Conservation (phyloP, 1,284 basidiomycete genomes). For the Athelia psychrophila region DNA sequence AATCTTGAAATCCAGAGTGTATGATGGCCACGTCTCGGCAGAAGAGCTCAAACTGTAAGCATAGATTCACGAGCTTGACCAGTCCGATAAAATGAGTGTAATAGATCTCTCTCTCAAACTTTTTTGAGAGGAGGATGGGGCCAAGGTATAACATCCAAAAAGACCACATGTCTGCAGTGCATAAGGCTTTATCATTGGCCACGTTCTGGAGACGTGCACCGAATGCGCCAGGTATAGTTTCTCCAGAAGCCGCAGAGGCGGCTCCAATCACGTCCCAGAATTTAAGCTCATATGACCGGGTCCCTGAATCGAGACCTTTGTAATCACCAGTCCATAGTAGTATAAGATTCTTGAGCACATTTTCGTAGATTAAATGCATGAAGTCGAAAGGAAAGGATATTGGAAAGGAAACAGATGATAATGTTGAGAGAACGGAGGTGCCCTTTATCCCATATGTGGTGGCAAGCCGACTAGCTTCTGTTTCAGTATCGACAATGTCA, state of each 20-base stretch:
- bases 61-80: neutral
- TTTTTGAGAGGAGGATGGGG: constrained; percentile 12
- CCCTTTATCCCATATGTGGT: constrained; percentile 26
- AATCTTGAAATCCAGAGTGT: neutral
- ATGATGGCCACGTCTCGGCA: neutral
- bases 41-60: constrained; percentile 3
- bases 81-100: constrained; percentile 4
- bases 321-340: constrained; percentile 22
- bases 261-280: constrained; percentile 32
- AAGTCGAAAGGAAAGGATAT: constrained; percentile 30
- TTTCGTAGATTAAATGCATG: constrained; percentile 33
- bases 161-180: constrained; percentile 19
- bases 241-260: constrained; percentile 20
- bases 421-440: constrained; percentile 16
- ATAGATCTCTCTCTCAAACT: neutral
- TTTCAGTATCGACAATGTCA: constrained; percentile 7
- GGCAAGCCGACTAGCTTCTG: constrained; percentile 13
- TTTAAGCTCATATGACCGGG: constrained; percentile 18
- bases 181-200: constrained; percentile 16
- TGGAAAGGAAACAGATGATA: constrained; percentile 24
- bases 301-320: constrained; percentile 19
- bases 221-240: constrained; percentile 28
- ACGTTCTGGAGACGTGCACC: constrained; percentile 28
- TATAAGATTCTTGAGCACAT: constrained; percentile 24
- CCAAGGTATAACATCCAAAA: constrained; percentile 17